phyloP scores from a whole-genome alignment of 2,329 filamentous ascomycete genomes.

The Colletotrichum sojae region DNA sequence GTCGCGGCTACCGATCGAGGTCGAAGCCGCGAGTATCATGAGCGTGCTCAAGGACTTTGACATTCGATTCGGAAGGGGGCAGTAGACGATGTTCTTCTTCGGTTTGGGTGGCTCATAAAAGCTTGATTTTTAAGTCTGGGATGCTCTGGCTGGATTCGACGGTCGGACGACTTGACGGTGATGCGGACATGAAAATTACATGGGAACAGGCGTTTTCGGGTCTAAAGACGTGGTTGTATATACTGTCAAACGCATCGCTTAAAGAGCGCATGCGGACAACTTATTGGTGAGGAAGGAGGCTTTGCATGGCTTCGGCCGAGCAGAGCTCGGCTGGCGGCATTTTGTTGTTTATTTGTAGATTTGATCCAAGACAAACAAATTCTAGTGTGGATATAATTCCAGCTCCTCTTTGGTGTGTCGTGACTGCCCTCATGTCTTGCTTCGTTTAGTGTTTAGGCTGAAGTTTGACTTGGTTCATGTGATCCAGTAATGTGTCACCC shows the following conservation, averaged over 20 bases:
- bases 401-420: too few species aligned
- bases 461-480: too few species aligned
- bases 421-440: too few species aligned
- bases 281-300: not conserved
- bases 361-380: not conserved
- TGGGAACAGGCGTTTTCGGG: slow-evolving; percentile 8
- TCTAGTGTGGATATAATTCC: not conserved
- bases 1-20: slow-evolving; percentile 75
- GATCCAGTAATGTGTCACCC: too few species aligned
- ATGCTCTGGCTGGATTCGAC: not conserved
- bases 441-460: too few species aligned
- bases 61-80: slow-evolving; percentile 72
- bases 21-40: slow-evolving; percentile 89
- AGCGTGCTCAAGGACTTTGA: slow-evolving; percentile 87
- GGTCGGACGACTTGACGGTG: slow-evolving; percentile 14
- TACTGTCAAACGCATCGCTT: slow-evolving; percentile 1
- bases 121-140: slow-evolving; percentile 10
- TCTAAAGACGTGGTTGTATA: not conserved
- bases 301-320: slow-evolving; percentile 9
- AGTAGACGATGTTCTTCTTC: slow-evolving; percentile 9
- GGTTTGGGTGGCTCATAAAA: slow-evolving; percentile 4
- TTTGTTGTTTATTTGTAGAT: not conserved
- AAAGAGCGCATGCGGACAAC: not conserved
- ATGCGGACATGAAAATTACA: slow-evolving; percentile 5
- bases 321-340: not conserved